Evolutionary conservation across 257 asterid genomes (phyloP).

Genomic region (Capsicum chinense): DNA sequence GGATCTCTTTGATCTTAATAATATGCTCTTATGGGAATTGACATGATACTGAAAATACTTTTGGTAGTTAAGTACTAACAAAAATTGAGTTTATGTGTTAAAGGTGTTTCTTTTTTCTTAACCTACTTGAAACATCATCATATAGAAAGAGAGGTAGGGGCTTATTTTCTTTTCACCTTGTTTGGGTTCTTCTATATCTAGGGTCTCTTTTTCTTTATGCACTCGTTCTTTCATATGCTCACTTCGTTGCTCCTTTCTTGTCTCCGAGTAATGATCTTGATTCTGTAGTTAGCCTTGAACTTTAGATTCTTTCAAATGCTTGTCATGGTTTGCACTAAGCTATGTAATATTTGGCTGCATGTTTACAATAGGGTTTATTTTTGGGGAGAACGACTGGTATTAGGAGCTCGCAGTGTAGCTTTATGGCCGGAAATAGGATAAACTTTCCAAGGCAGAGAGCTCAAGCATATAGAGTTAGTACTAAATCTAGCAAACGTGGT

Average conservation of each 20-base stretch:
- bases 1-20: background rate
- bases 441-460: slow-evolving; percentile 61
- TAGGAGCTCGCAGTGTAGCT: slow-evolving; percentile 83
- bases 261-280: background rate
- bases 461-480: slow-evolving; percentile 50
- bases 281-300: slow-evolving; percentile 3
- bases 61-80: background rate
- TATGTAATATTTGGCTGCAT: background rate
- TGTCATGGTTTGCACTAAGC: too few species aligned
- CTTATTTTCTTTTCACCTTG: background rate
- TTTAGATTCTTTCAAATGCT: background rate
- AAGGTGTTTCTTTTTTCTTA: background rate
- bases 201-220: background rate
- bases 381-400: slow-evolving; percentile 56
- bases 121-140: slow-evolving; percentile 7
- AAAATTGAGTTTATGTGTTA: background rate
- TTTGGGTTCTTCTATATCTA: background rate
- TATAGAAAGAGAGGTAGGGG: background rate
- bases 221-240: background rate
- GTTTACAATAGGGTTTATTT: slow-evolving; percentile 61
- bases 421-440: slow-evolving; percentile 67
- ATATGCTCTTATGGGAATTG: slow-evolving; percentile 15
- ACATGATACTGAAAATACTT: background rate
- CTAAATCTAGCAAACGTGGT: slow-evolving; percentile 59
- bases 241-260: background rate